Evolutionary conservation across 1,139 yeast genomes (phyloP).

Genomic region (Starmera stellimalicola): DNA sequence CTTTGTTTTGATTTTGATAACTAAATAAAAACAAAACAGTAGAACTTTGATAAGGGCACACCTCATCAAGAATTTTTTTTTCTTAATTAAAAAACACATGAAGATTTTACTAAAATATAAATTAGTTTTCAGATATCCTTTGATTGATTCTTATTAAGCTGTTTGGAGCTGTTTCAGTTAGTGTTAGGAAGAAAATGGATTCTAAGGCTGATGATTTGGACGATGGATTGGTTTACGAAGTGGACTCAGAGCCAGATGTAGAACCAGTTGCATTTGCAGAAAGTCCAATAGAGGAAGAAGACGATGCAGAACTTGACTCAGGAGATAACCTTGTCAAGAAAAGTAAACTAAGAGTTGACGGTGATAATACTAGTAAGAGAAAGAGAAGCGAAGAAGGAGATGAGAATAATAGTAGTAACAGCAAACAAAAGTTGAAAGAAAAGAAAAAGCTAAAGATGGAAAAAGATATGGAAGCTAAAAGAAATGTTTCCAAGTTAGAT

Average conservation of each 20-base stretch:
- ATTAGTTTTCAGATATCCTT: constrained; percentile 1
- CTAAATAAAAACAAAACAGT: neutral
- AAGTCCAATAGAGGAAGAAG: constrained; percentile 2
- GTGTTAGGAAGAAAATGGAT: neutral
- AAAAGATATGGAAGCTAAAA: constrained; percentile 15
- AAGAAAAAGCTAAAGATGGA: constrained; percentile 17
- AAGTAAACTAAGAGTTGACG: neutral
- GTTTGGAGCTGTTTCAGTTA: neutral
- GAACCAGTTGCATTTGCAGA: constrained; percentile 15
- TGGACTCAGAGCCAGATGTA: constrained; percentile 18
- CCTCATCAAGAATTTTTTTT: constrained; percentile 1
- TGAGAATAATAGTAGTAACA: too few relatives aligned
- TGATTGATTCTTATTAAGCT: neutral
- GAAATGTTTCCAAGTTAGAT: constrained; percentile 8
- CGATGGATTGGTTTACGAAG: constrained; percentile 18
- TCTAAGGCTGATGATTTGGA: constrained; percentile 16
- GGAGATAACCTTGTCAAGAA: constrained; percentile 3
- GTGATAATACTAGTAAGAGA: constrained; percentile 9
- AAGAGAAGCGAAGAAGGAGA: constrained; percentile 10
- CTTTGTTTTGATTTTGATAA: neutral
- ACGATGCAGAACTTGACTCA: constrained; percentile 15
- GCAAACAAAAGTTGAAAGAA: constrained; percentile 18
- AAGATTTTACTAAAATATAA: too few relatives aligned
- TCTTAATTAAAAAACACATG: neutral
- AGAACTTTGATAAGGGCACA: neutral